Evolutionary conservation across 306 rosid genomes (phyloP).

Genomic region (Ceratonia siliqua): DNA sequence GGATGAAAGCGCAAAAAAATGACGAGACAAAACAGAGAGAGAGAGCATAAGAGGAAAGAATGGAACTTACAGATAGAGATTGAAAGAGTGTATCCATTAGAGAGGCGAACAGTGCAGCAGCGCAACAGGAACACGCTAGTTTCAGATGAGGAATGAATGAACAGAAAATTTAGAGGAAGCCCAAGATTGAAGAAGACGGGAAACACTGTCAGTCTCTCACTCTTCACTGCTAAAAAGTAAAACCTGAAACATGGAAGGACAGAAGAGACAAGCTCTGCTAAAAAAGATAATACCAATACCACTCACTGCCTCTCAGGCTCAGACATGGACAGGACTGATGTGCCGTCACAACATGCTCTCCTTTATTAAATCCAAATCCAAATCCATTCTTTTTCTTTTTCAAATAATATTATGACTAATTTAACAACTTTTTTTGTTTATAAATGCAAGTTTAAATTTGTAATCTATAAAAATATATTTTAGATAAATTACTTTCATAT

Average conservation of each 20-base stretch:
- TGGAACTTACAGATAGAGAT: slow-evolving; percentile 38
- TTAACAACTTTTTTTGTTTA: no score
- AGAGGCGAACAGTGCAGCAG: slow-evolving; percentile 18
- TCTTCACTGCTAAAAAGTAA: background rate
- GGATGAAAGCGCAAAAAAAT: background rate
- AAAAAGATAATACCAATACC: no score
- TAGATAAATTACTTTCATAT: no score
- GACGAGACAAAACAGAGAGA: background rate
- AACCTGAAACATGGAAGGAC: background rate
- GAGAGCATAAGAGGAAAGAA: background rate
- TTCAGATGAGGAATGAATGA: background rate
- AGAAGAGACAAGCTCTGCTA: background rate
- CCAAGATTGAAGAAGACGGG: background rate
- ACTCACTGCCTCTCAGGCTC: no score
- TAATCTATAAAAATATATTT: no score
- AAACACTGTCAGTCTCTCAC: background rate
- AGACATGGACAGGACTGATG: slow-evolving; percentile 10
- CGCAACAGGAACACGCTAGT: background rate
- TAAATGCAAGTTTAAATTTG: no score
- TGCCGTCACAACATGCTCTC: background rate
- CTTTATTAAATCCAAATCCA: no score
- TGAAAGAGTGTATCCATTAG: slow-evolving; percentile 29
- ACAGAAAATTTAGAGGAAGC: background rate
- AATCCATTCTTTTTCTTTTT: no score
- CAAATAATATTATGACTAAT: no score